Base-by-base conservation (phyloP, 768 basidiomycete species). In the Termitomyces sp. region DNA sequence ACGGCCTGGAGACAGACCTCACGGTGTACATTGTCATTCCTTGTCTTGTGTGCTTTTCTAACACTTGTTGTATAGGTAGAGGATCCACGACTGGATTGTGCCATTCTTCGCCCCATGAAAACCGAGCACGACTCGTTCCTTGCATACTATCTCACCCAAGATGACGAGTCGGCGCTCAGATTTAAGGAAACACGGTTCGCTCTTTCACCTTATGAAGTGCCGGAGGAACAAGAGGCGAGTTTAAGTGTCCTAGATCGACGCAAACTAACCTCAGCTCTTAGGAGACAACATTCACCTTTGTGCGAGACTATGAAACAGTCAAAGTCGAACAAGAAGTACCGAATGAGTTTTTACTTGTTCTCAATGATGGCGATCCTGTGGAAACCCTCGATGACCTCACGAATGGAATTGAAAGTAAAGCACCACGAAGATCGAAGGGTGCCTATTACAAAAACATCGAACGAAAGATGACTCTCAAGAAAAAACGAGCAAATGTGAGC, bases 401-500 rank as follows among this genome's bases (percentile, higher is more conserved):
- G 24, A 69, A 74, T 30, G 72, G 73, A 30, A 66, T 74, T 32
- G 62, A 67, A 22, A 64, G 65, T 13, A 65, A 63, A 36, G 57
- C 45, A 14, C 50, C 69, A 24, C 64, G 58, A 14, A 77, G 79
- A 64, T 67, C 72, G 27, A 85, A 83, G 66, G 91, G 88, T n/a
- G 92, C 87, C 0, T 93, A 90, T 67, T 93, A 93, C 74, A 94
- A 92, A 72, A 87, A 87, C 67, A 91, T 94, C 54, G 90, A 92
- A 72, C 84, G 91, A 46, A 93, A 93, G 73, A 93, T 93, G 86
- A 78, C 83, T 24, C 76, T 94, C 42, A 93, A 93, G 72, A 93
- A 92, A 76, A 91, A 86, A 70, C 84, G 92, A 8, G 82, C 82
- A 18, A 89, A 90, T 68, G 91, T 92, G 61, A 70, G 83, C 76